Base-by-base conservation (phyloP, 768 basidiomycete genomes). In the Amanita muscaria region DNA sequence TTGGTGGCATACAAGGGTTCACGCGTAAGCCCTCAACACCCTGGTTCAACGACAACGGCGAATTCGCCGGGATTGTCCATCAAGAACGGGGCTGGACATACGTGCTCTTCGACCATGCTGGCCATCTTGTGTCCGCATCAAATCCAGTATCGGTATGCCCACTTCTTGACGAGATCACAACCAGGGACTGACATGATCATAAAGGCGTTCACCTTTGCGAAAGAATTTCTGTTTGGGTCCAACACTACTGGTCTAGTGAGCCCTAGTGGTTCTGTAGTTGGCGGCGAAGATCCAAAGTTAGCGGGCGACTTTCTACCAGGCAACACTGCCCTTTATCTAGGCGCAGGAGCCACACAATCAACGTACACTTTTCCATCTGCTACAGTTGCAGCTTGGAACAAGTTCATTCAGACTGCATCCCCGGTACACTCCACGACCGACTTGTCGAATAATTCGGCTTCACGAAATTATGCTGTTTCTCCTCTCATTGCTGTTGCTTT, bases 1-100 rank as follows among this genome's bases (percentile, higher is more conserved):
- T 86, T 51, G 83, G 82, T 19, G 84, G 82, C 5, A 77, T 79
- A 33, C 80, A 77, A 59, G 85, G 85, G 3, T 88, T 88, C 58
- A 77, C 79, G 3, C 67, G 74, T 37, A 68, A 72, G 46, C 85
- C 85, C 0, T 71, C 77, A 2, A 86, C 85, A 0, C 72, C 77
- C 0, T 87, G 83, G 81, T 63, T 60, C 43, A 76, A 78, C 40
- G 79, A 83, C 42, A 54, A 58, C 2, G 76, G 77, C 10, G 63
- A 75, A 42, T 70, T 76, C 44, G 80, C 76, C 0, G 85, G 84
- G 0, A 77, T 84, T 24, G 69, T 86, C 14, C 82, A 83, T 53
- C 83, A 84, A 59, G 85, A 87, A 59, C 74, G 85, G 31, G 74
- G 73, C 25, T 81, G 82, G 83, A 68, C 68, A 57, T 70, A 72